Percentiles rank a stretch among this genome's conserved stretches.
These are phyloP conservation scores for Acanthamoeba triangularis DNA, from an alignment of 208 protist genomes.

Conservation along the genomic window DNA sequence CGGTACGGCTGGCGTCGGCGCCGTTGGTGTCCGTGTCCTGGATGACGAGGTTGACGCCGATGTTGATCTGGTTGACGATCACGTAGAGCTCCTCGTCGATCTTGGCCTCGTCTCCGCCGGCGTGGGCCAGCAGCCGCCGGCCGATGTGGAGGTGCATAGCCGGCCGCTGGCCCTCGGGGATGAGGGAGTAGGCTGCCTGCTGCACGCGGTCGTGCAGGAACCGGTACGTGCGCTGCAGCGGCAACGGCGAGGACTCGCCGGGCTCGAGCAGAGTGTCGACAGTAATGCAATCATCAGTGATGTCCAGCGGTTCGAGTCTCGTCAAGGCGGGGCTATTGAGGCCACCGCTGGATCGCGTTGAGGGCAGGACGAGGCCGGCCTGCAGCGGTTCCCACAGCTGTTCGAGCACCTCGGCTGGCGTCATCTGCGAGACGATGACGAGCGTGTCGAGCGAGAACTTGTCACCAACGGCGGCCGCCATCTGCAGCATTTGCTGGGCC, in stretches of 20 bases:
- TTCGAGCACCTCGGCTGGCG: not conserved
- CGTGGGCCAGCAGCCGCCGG: slow-evolving; percentile 52
- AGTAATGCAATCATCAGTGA: slow-evolving; percentile 24
- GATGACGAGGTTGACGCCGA: not conserved
- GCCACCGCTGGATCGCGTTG: not conserved
- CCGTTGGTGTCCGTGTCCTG: not conserved
- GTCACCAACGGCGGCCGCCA: slow-evolving; percentile 66
- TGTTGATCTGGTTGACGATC: slow-evolving; percentile 74
- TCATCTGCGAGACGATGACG: not conserved
- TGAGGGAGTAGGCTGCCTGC: slow-evolving; percentile 76
- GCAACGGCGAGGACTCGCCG: not conserved
- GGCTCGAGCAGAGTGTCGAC: not conserved
- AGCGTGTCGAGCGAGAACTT: slow-evolving; percentile 65
- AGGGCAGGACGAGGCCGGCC: slow-evolving; percentile 24
- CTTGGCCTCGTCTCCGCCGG: slow-evolving; percentile 6
- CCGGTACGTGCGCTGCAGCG: not conserved
- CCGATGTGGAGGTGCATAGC: slow-evolving; percentile 72
- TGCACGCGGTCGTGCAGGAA: slow-evolving; percentile 72
- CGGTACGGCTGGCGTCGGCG: not conserved
- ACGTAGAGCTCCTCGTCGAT: slow-evolving; percentile 66
- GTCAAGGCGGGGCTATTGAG: not conserved
- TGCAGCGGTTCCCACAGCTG: slow-evolving; percentile 36
- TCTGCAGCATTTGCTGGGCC: slow-evolving; percentile 5
- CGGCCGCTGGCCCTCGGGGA: not conserved
- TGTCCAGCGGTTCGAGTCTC: not conserved